Conservation (phyloP, 495 filamentous ascomycete species). For the Astrocystis sublimbata region DNA sequence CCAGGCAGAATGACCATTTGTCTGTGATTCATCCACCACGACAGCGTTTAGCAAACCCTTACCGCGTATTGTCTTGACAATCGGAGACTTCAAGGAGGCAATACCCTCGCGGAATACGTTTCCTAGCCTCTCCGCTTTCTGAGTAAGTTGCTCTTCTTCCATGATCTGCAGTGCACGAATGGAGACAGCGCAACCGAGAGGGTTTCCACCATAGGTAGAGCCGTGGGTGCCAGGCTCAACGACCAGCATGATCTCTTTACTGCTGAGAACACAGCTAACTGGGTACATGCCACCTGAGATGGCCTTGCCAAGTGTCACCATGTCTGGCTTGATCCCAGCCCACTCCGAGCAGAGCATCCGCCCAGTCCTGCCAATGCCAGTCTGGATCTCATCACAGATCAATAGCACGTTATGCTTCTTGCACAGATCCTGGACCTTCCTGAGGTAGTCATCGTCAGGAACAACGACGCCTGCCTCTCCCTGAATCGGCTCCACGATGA, state of each 20-base stretch:
- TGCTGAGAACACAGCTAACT: slow-evolving; percentile 87
- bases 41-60: slow-evolving; percentile 96
- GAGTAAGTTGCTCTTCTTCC: slow-evolving; percentile 84
- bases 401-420: slow-evolving; percentile 91
- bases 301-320: slow-evolving; percentile 94
- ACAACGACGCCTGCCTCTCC: slow-evolving; percentile 98
- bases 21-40: slow-evolving; percentile 88
- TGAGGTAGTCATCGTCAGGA: slow-evolving; percentile 85
- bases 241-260: slow-evolving; percentile 94
- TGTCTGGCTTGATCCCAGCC: slow-evolving; percentile 91
- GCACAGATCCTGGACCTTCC: slow-evolving; percentile 79
- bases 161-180: slow-evolving; percentile 95
- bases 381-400: slow-evolving; percentile 99
- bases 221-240: slow-evolving; percentile 96
- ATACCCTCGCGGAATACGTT: slow-evolving; percentile 82
- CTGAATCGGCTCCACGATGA: slow-evolving; percentile 97
- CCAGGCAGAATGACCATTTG: slow-evolving; percentile 88
- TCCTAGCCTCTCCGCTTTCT: slow-evolving; percentile 77
- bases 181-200: slow-evolving; percentile 92
- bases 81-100: slow-evolving; percentile 64
- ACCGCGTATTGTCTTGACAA: slow-evolving; percentile 82
- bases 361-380: slow-evolving; percentile 91
- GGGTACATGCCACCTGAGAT: slow-evolving; percentile 99
- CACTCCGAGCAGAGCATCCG: slow-evolving; percentile 92
- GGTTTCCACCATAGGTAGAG: slow-evolving; percentile 96